phyloP scores from a whole-genome alignment of 495 filamentous ascomycete genomes.

The Elasticomyces elasticus region DNA sequence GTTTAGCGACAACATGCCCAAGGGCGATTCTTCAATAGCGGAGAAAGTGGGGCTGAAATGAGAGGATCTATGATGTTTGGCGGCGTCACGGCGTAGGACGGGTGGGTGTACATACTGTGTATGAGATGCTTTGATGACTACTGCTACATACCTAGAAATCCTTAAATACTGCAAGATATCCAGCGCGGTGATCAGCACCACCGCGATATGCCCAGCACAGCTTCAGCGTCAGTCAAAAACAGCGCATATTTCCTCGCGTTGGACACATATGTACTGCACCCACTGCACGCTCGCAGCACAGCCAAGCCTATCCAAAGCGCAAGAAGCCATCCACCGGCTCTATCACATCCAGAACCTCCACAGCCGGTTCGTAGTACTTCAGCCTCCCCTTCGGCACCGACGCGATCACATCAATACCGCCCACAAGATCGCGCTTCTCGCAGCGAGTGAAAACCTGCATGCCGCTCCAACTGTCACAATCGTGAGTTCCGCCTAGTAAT shows the following conservation, averaged over 20 bases:
- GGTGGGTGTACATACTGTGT: not conserved
- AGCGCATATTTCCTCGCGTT: not conserved
- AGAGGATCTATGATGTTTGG: not conserved
- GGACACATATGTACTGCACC: not conserved
- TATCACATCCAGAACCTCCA: not conserved
- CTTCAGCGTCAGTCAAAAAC: too few relatives aligned
- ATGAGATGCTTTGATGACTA: not conserved
- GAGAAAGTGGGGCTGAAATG: slow-evolving; percentile 2
- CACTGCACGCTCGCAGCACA: not conserved
- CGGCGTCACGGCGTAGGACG: not conserved
- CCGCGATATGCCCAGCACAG: too few relatives aligned
- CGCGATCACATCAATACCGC: not conserved
- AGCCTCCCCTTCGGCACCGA: not conserved
- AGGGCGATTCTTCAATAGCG: not conserved
- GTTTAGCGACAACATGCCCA: slow-evolving; percentile 5
- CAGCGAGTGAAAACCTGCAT: not conserved
- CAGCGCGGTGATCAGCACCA: too few relatives aligned
- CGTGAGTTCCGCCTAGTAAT: not conserved
- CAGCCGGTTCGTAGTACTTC: not conserved
- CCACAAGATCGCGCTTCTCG: not conserved
- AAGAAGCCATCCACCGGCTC: not conserved
- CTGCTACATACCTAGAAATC: too few relatives aligned
- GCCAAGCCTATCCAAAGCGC: not conserved
- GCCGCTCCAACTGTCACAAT: not conserved
- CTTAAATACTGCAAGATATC: too few relatives aligned